Percentiles rank a stretch among this genome's conserved stretches.
Evolutionary conservation across 257 asterid species (phyloP).

Genomic region (Solanum sitiens): DNA sequence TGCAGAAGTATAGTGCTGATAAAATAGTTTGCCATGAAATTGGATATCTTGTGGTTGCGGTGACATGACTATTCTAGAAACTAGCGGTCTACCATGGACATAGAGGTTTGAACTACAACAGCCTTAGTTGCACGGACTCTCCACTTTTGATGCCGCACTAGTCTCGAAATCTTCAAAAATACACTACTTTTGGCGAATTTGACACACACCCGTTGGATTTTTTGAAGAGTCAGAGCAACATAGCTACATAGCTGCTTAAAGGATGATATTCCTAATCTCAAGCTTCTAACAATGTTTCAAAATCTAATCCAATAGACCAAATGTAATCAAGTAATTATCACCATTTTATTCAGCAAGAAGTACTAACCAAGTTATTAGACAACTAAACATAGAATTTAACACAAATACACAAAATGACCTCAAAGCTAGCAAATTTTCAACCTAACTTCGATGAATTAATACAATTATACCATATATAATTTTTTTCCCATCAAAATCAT

Average conservation of each 20-base stretch:
- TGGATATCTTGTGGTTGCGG: background rate
- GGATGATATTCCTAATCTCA: background rate
- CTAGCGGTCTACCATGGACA: background rate
- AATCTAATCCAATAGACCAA: background rate
- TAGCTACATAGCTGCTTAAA: background rate
- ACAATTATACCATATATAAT: background rate
- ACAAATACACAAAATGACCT: background rate
- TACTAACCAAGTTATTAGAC: background rate
- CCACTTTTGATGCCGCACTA: too few species aligned
- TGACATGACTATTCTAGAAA: background rate
- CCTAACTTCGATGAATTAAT: background rate
- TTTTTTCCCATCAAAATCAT: background rate
- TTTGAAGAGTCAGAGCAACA: too few species aligned
- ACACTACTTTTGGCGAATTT: too few species aligned
- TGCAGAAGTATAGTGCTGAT: constrained; percentile 20
- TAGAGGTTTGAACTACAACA: background rate
- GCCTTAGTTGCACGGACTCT: too few species aligned
- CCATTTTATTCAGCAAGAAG: background rate
- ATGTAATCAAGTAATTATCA: background rate
- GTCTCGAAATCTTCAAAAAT: too few species aligned
- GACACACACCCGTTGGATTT: too few species aligned
- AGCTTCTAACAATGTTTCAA: background rate
- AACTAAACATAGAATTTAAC: background rate
- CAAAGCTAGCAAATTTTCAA: background rate
- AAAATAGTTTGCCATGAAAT: background rate